Conservation (phyloP, 495 filamentous ascomycete genomes). For the Penicillium cataractarum region DNA sequence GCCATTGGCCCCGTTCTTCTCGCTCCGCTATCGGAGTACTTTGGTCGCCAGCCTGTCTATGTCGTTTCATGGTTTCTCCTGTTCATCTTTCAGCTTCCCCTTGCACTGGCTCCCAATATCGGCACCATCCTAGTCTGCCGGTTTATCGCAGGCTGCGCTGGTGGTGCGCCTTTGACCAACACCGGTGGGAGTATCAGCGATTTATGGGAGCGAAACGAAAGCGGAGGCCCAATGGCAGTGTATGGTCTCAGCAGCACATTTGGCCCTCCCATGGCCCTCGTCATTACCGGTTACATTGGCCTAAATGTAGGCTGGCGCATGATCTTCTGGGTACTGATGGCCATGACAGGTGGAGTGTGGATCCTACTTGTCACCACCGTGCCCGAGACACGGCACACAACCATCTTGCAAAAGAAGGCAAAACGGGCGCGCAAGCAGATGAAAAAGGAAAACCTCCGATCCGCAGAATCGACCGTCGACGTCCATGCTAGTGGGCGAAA, state of each 20-base stretch:
- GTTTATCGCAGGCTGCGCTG: constrained; percentile 59
- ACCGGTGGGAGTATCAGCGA: constrained; percentile 46
- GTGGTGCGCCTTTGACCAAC: constrained; percentile 54
- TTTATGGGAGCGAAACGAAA: constrained; percentile 49
- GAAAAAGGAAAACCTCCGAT: constrained; percentile 53
- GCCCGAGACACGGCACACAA: constrained; percentile 49
- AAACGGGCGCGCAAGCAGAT: constrained; percentile 53
- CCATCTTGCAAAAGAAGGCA: constrained; percentile 56
- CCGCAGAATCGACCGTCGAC: constrained; percentile 42
- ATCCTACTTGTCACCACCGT: constrained; percentile 43
- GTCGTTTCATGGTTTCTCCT: constrained; percentile 62
- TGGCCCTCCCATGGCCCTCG: constrained; percentile 45
- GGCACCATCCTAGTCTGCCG: constrained; percentile 59
- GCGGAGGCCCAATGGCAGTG: constrained; percentile 62
- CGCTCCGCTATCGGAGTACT: constrained; percentile 67
- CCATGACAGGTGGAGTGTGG: constrained; percentile 49
- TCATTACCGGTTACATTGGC: constrained; percentile 48
- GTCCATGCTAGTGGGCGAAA: constrained; percentile 43
- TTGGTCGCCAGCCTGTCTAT: constrained; percentile 60
- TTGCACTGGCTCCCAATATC: constrained; percentile 58
- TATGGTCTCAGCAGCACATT: constrained; percentile 52
- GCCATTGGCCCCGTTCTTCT: constrained; percentile 60
- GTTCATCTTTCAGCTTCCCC: constrained; percentile 61
- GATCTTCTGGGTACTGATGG: constrained; percentile 53
- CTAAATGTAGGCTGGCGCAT: constrained; percentile 40